These are phyloP conservation scores for Solanum chaucha DNA, from an alignment of 257 asterid species.

Conservation along the genomic window DNA sequence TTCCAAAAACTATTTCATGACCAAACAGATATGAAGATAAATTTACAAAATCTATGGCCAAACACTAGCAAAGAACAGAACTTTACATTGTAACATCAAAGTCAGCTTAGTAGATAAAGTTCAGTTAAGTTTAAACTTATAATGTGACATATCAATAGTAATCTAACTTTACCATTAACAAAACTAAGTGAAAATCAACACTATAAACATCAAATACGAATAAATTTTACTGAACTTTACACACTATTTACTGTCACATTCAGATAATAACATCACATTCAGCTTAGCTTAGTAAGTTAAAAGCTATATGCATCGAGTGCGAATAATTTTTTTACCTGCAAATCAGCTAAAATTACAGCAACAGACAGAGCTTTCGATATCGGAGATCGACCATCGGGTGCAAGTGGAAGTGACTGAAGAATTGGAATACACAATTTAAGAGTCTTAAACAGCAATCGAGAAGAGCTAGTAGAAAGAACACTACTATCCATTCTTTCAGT, in stretches of 20 bases:
- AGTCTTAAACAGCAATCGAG: slow-evolving; percentile 62
- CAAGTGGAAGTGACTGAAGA: slow-evolving; percentile 56
- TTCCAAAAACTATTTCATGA: neutral
- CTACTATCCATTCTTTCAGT: slow-evolving; percentile 58
- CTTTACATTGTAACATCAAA: neutral
- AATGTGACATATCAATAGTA: neutral
- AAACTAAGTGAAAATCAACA: neutral
- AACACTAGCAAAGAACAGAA: neutral
- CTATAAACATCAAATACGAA: neutral
- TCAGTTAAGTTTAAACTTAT: neutral
- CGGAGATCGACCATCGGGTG: slow-evolving; percentile 66
- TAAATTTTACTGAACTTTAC: neutral
- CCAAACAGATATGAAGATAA: neutral
- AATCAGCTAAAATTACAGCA: slow-evolving; percentile 76
- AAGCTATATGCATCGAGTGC: neutral
- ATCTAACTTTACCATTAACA: neutral
- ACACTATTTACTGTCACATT: neutral
- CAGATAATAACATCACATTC: neutral
- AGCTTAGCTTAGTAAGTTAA: neutral
- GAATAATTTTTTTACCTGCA: slow-evolving; percentile 40
- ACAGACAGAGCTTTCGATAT: slow-evolving; percentile 70
- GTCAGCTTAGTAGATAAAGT: neutral
- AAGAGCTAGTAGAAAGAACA: slow-evolving; percentile 45
- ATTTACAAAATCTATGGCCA: neutral
- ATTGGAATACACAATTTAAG: slow-evolving; percentile 76